phyloP scores from a whole-genome alignment of 208 protist genomes.

The Tritrichomonas musculus region DNA sequence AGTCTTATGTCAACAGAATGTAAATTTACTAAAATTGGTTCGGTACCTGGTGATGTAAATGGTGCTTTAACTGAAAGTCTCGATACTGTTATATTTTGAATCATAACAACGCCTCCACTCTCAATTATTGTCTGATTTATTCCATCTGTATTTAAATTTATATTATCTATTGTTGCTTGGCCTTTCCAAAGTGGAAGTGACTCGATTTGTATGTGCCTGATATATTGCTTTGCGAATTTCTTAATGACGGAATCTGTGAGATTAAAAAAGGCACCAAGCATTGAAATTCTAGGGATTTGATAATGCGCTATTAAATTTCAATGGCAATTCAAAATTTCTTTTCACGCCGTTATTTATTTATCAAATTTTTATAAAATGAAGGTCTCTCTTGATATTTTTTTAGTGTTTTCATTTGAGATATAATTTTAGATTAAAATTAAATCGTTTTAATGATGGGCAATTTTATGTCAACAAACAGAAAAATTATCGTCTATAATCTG shows the following conservation, averaged over 20 bases:
- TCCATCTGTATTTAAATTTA: neutral
- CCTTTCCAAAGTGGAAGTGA: conserved; percentile 31
- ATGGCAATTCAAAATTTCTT: too few relatives aligned
- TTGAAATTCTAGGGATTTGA: too few relatives aligned
- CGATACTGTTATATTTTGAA: neutral
- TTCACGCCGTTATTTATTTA: too few relatives aligned
- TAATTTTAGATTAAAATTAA: too few relatives aligned
- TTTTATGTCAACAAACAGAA: too few relatives aligned
- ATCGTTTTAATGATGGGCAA: too few relatives aligned
- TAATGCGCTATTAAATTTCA: too few relatives aligned
- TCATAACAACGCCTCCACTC: neutral
- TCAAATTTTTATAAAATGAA: too few relatives aligned
- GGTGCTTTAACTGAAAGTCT: neutral
- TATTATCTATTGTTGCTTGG: conserved; percentile 24
- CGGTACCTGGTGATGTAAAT: neutral
- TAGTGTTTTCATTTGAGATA: too few relatives aligned
- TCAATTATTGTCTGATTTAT: neutral
- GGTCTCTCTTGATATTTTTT: too few relatives aligned
- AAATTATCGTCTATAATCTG: too few relatives aligned
- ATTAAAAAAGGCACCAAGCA: neutral
- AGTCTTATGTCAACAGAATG: neutral
- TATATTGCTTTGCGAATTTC: neutral
- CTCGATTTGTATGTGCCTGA: neutral
- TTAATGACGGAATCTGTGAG: neutral
- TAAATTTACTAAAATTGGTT: neutral